A percentile compares a stretch with the other conserved stretches of the same genome.
These are phyloP conservation scores for Pythium dissotocum DNA, from an alignment of 352 stramenopile genomes.

Conservation along the genomic window DNA sequence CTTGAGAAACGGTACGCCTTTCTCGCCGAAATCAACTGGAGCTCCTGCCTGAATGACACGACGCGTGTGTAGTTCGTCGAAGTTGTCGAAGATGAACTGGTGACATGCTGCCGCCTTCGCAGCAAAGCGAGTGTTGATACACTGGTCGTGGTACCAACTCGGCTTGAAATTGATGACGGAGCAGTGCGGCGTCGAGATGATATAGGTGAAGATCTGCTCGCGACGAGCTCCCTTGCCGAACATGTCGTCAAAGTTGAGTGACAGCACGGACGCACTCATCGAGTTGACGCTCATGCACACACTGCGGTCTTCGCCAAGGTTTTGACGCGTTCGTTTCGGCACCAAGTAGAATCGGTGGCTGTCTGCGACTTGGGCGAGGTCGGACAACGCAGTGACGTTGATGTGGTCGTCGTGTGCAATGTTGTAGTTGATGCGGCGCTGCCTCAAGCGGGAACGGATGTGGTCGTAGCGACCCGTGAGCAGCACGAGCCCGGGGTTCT, in stretches of 20 bases:
- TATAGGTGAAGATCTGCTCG: slow-evolving; percentile 32
- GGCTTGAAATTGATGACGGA: slow-evolving; percentile 24
- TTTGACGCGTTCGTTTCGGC: slow-evolving; percentile 20
- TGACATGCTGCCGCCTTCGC: slow-evolving; percentile 19
- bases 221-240: slow-evolving; percentile 31
- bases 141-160: slow-evolving; percentile 10
- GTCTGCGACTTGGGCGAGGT: slow-evolving; percentile 36
- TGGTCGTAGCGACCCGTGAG: slow-evolving; percentile 51
- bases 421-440: slow-evolving; percentile 47
- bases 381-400: slow-evolving; percentile 28
- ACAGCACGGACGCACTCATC: slow-evolving; percentile 30
- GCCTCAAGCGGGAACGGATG: slow-evolving; percentile 39
- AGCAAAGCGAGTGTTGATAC: not conserved
- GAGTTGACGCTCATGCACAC: slow-evolving; percentile 35
- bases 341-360: slow-evolving; percentile 32
- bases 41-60: slow-evolving; percentile 9
- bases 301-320: slow-evolving; percentile 32
- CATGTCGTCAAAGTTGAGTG: slow-evolving; percentile 37
- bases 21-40: slow-evolving; percentile 13
- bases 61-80: slow-evolving; percentile 14
- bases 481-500: slow-evolving; percentile 49
- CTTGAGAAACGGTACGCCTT: slow-evolving; percentile 19
- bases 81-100: slow-evolving; percentile 27
- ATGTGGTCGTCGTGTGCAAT: slow-evolving; percentile 37
- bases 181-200: slow-evolving; percentile 36